Evolutionary conservation across 2,329 filamentous ascomycete species (phyloP).

Genomic region (Coniochaeta hoffmannii): DNA sequence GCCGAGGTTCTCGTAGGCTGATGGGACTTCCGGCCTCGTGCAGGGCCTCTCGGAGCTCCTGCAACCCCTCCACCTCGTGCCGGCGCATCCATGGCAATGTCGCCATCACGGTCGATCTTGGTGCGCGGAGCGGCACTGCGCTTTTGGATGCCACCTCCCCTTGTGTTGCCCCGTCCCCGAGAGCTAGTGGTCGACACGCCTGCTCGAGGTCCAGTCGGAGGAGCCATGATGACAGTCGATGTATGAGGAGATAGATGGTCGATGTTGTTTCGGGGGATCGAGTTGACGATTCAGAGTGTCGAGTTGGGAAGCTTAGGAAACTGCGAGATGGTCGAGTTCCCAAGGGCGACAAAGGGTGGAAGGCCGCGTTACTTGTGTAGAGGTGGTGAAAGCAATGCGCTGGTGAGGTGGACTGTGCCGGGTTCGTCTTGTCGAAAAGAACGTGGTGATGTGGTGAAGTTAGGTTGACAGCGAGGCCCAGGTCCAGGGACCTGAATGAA

Average conservation of each 20-base stretch:
- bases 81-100: conserved; percentile 48
- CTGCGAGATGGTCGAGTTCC: background rate
- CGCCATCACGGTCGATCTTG: conserved; percentile 47
- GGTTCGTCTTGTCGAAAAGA: background rate
- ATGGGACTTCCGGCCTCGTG: conserved; percentile 16
- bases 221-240: conserved; percentile 17
- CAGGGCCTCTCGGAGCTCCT: background rate
- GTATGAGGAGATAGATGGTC: background rate
- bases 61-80: conserved; percentile 11
- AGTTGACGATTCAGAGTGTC: background rate
- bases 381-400: background rate
- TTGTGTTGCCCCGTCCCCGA: conserved; percentile 8
- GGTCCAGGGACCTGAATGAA: background rate
- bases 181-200: conserved; percentile 9
- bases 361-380: background rate
- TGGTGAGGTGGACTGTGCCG: background rate
- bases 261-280: background rate
- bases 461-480: background rate
- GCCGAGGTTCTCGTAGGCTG: conserved; percentile 13
- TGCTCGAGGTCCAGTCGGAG: conserved; percentile 19
- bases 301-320: background rate
- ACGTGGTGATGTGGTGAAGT: background rate
- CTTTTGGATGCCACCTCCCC: conserved; percentile 44
- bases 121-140: conserved; percentile 28
- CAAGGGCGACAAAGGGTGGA: background rate